Evolutionary conservation across 2,329 filamentous ascomycete genomes (phyloP).

Genomic region (Colletotrichum musae): DNA sequence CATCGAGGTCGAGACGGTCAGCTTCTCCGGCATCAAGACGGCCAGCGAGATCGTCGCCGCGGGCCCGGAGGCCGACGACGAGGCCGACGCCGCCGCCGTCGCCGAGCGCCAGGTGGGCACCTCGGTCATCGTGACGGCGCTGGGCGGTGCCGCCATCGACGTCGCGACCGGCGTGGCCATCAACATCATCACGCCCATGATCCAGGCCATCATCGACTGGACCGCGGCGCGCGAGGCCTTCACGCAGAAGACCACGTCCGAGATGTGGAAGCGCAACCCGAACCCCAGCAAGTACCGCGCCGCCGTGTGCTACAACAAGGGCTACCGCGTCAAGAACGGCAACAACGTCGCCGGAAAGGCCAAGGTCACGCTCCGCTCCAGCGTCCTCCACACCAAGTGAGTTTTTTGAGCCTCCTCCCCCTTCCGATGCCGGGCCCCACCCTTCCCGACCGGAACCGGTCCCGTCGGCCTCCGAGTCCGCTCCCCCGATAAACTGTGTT

Average conservation of each 20-base stretch:
- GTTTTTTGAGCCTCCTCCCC: neutral
- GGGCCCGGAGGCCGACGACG: neutral
- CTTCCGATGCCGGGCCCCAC: neutral
- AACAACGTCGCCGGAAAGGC: constrained; percentile 18
- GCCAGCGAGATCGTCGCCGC: constrained; percentile 16
- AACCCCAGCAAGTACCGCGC: constrained; percentile 17
- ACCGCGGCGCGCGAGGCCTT: constrained; percentile 23
- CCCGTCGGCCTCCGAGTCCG: too few species aligned
- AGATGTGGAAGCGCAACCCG: constrained; percentile 27
- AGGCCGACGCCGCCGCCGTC: neutral
- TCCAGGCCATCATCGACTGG: constrained; percentile 15
- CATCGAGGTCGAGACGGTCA: constrained; percentile 5
- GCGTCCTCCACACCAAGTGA: constrained; percentile 23
- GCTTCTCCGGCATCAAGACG: constrained; percentile 6
- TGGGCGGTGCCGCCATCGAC: constrained; percentile 5
- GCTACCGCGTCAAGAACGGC: constrained; percentile 11
- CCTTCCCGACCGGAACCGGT: too few species aligned
- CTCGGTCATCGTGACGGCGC: neutral
- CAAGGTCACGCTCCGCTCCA: constrained; percentile 17
- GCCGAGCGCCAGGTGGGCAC: constrained; percentile 1
- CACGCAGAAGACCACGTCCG: constrained; percentile 20
- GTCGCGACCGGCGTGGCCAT: constrained; percentile 18
- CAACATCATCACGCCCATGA: constrained; percentile 11
- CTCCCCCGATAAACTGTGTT: neutral
- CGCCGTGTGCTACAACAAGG: constrained; percentile 31